phyloP scores from a whole-genome alignment of 352 stramenopile species.

The Phytophthora ramorum region DNA sequence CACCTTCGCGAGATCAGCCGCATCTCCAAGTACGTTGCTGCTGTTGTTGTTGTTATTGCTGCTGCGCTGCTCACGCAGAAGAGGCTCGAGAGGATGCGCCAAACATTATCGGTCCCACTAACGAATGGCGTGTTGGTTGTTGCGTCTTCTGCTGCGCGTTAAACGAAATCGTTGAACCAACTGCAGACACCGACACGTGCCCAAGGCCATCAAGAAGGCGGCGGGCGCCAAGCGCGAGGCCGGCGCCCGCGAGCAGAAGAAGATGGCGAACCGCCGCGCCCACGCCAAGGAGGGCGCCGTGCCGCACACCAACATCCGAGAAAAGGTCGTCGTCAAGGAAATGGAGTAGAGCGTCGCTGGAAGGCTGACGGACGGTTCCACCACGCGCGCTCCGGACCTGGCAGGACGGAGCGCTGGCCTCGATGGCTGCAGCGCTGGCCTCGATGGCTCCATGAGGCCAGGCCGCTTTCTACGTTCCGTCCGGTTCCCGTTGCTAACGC shows the following conservation, averaged over 20 bases:
- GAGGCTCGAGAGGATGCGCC: constrained; percentile 1
- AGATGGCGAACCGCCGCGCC: constrained; percentile 83
- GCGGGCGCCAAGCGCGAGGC: constrained; percentile 88
- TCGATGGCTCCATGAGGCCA: constrained; percentile 15
- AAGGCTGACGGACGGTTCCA: constrained; percentile 18
- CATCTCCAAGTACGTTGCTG: constrained; percentile 83
- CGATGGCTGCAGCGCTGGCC: background rate
- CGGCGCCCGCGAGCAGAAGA: constrained; percentile 82
- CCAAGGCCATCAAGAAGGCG: constrained; percentile 98
- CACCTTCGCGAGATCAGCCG: constrained; percentile 96
- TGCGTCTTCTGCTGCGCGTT: constrained; percentile 25
- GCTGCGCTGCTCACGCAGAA: constrained; percentile 12
- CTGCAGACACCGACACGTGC: constrained; percentile 93
- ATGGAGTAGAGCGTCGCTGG: constrained; percentile 66
- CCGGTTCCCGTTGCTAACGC: constrained; percentile 28
- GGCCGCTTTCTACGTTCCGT: constrained; percentile 20
- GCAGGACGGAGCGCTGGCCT: constrained; percentile 1
- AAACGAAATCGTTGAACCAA: constrained; percentile 18
- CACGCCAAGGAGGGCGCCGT: constrained; percentile 83
- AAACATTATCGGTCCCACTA: constrained; percentile 18
- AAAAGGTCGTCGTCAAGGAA: constrained; percentile 81
- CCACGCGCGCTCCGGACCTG: no score
- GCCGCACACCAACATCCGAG: constrained; percentile 73
- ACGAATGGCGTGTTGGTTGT: constrained; percentile 19
- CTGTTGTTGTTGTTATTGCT: constrained; percentile 29